phyloP scores from a whole-genome alignment of 345 rosid genomes.

The Salix caprea region DNA sequence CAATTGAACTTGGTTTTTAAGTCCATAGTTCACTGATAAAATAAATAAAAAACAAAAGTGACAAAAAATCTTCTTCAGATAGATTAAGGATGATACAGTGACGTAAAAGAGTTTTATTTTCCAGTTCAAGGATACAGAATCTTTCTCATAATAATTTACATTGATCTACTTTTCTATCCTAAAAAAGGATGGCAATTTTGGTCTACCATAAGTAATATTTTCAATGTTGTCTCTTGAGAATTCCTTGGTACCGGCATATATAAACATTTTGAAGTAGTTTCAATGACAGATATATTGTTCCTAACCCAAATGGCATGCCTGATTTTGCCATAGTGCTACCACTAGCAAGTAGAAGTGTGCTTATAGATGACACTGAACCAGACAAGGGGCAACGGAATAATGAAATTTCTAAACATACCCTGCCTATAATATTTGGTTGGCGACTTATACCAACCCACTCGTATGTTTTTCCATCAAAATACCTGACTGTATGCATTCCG shows the following conservation, averaged over 20 bases:
- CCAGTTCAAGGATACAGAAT: neutral
- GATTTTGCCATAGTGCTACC: neutral
- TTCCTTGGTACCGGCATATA: neutral
- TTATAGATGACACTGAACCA: neutral
- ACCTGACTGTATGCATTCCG: constrained; percentile 91
- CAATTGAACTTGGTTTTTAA: neutral
- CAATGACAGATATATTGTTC: neutral
- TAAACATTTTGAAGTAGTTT: neutral
- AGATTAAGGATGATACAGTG: neutral
- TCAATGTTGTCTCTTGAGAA: neutral
- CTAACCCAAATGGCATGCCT: neutral
- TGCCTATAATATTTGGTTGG: constrained; percentile 86
- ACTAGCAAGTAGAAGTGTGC: neutral
- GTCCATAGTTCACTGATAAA: neutral
- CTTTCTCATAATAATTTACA: neutral
- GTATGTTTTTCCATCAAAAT: constrained; percentile 94
- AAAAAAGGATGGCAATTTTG: neutral
- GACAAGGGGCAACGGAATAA: neutral
- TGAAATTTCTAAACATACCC: constrained; percentile 36
- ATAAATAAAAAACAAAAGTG: neutral
- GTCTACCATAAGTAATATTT: neutral
- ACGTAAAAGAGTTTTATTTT: neutral
- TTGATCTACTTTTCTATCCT: neutral
- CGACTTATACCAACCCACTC: constrained; percentile 99
- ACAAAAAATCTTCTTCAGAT: neutral